Evolutionary conservation across 495 filamentous ascomycete genomes (phyloP).

Genomic region (Mytilinidion resinicola): DNA sequence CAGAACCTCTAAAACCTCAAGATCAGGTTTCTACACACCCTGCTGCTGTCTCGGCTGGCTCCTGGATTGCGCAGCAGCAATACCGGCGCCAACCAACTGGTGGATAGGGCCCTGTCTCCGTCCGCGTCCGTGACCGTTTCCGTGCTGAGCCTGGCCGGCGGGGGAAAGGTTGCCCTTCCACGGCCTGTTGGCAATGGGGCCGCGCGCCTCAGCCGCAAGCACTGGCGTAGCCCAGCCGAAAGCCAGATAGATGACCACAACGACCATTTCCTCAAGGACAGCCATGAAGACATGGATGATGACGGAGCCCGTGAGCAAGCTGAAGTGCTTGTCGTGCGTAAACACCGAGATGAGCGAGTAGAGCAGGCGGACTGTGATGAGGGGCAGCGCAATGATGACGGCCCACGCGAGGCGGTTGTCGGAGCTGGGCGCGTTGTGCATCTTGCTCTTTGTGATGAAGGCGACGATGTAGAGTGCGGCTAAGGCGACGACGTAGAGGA

Average conservation of each 20-base stretch:
- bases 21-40: no score
- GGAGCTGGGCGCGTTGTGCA: background rate
- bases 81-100: no score
- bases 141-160: no score
- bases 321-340: slow-evolving; percentile 18
- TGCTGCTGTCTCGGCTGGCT: no score
- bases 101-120: no score
- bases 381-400: slow-evolving; percentile 20
- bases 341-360: slow-evolving; percentile 22
- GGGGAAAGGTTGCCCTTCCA: slow-evolving; percentile 4
- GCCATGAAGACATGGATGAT: slow-evolving; percentile 20
- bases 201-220: background rate
- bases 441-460: slow-evolving; percentile 8
- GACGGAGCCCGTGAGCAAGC: slow-evolving; percentile 13
- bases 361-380: slow-evolving; percentile 17
- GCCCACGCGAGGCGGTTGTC: slow-evolving; percentile 18
- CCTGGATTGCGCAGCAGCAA: no score
- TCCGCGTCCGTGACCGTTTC: no score
- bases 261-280: slow-evolving; percentile 27
- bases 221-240: slow-evolving; percentile 6
- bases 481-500: slow-evolving; percentile 23
- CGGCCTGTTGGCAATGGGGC: background rate
- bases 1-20: no score
- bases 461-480: slow-evolving; percentile 4
- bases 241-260: slow-evolving; percentile 16